These are phyloP conservation scores for Meyerozyma athensensis DNA, from an alignment of 1,139 yeast genomes.

Conservation along the genomic window DNA sequence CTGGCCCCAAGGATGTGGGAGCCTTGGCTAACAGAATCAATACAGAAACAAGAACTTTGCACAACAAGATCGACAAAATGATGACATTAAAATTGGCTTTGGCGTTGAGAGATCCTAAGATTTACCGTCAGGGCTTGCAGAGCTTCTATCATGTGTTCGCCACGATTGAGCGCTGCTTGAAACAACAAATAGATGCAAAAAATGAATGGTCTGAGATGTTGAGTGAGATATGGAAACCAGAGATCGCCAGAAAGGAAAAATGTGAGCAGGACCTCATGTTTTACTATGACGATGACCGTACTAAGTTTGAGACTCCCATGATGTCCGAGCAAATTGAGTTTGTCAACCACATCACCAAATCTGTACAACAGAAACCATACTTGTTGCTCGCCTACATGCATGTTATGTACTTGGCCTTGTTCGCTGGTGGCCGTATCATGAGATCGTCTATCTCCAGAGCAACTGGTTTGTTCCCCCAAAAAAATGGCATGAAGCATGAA, in stretches of 20 bases:
- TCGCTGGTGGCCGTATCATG: slow-evolving; percentile 82
- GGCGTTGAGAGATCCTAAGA: slow-evolving; percentile 69
- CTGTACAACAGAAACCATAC: slow-evolving; percentile 60
- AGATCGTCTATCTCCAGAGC: slow-evolving; percentile 62
- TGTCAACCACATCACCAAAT: slow-evolving; percentile 52
- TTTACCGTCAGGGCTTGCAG: slow-evolving; percentile 78
- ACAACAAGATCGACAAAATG: slow-evolving; percentile 64
- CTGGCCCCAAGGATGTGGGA: slow-evolving; percentile 69
- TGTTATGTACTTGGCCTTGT: slow-evolving; percentile 78
- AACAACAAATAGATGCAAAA: slow-evolving; percentile 41
- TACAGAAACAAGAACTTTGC: slow-evolving; percentile 57
- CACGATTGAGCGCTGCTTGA: slow-evolving; percentile 57
- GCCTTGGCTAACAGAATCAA: slow-evolving; percentile 82
- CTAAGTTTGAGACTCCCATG: slow-evolving; percentile 53
- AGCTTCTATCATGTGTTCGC: slow-evolving; percentile 73
- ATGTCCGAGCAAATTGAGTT: slow-evolving; percentile 61
- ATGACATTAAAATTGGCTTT: slow-evolving; percentile 68
- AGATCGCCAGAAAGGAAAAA: slow-evolving; percentile 56
- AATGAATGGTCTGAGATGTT: slow-evolving; percentile 42
- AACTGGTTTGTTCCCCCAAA: slow-evolving; percentile 70
- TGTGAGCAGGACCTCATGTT: slow-evolving; percentile 62
- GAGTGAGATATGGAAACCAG: slow-evolving; percentile 63
- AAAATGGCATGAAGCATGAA: slow-evolving; percentile 56
- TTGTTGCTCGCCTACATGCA: slow-evolving; percentile 79
- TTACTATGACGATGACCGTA: slow-evolving; percentile 52